Evolutionary conservation across 306 rosid genomes (phyloP).

Genomic region (Sphenostylis stenocarpa): DNA sequence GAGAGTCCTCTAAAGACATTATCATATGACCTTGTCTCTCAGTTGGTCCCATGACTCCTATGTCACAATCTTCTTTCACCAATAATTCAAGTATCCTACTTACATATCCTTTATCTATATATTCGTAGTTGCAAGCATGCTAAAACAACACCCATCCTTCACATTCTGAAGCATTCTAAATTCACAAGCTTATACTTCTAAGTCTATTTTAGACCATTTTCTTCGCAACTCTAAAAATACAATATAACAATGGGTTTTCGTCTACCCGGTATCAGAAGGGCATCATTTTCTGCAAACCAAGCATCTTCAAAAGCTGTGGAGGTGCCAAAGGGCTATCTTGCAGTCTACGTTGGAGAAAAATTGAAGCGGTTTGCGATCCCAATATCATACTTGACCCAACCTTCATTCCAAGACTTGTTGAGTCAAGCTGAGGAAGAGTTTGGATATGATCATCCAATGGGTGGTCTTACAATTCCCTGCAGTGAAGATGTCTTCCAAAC

Average conservation of each 20-base stretch:
- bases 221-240: neutral
- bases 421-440: constrained; percentile 40
- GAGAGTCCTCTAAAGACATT: constrained; percentile 14
- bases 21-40: constrained; percentile 27
- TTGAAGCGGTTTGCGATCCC: constrained; percentile 52
- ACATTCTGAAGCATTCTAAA: neutral
- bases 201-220: neutral
- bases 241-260: constrained; percentile 36
- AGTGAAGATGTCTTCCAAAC: constrained; percentile 28
- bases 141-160: constrained; percentile 18
- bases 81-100: constrained; percentile 7
- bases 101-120: constrained; percentile 31
- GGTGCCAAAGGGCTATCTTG: constrained; percentile 50
- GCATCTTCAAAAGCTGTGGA: constrained; percentile 24
- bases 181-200: neutral
- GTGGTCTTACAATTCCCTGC: constrained; percentile 53
- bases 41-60: neutral
- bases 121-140: constrained; percentile 4
- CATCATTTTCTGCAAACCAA: constrained; percentile 15
- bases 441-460: constrained; percentile 52
- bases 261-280: constrained; percentile 29
- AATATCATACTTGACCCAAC: constrained; percentile 40
- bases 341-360: constrained; percentile 53
- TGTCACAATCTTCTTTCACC: neutral
- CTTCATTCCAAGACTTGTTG: constrained; percentile 45